Percentiles rank a stretch among this genome's conserved stretches.
Evolutionary conservation across 140 eudicot species (phyloP).

Genomic region (Bidens hawaiensis): DNA sequence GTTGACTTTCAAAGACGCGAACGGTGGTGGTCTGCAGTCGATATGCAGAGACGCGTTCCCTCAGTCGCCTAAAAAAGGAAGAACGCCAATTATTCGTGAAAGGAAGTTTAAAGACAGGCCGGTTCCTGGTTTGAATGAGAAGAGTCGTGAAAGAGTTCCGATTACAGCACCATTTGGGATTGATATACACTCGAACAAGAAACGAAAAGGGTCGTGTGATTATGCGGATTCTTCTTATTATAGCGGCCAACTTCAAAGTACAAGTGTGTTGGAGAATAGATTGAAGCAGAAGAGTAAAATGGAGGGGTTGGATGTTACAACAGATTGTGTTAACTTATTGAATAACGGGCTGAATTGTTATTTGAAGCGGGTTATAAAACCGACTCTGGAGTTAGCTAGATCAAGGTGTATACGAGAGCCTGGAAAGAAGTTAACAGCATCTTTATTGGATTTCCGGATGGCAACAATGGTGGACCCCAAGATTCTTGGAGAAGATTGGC

Average conservation of each 20-base stretch:
- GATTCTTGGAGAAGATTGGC: slow-evolving; percentile 78
- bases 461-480: slow-evolving; percentile 60
- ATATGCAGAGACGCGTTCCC: slow-evolving; percentile 66
- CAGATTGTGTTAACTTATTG: slow-evolving; percentile 61
- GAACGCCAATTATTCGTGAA: slow-evolving; percentile 56
- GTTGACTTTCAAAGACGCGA: slow-evolving; percentile 38
- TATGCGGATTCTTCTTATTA: slow-evolving; percentile 21
- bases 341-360: slow-evolving; percentile 63
- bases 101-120: slow-evolving; percentile 57
- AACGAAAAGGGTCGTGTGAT: slow-evolving; percentile 30
- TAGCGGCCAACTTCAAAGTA: slow-evolving; percentile 43
- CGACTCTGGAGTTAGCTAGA: slow-evolving; percentile 48
- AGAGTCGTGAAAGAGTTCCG: slow-evolving; percentile 57
- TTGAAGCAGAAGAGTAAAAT: slow-evolving; percentile 56
- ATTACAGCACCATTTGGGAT: slow-evolving; percentile 78
- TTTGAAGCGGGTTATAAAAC: slow-evolving; percentile 51
- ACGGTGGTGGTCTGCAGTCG: slow-evolving; percentile 56
- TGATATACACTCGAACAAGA: slow-evolving; percentile 33
- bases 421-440: slow-evolving; percentile 22
- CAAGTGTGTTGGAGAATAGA: slow-evolving; percentile 47
- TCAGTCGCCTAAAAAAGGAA: slow-evolving; percentile 62
- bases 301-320: slow-evolving; percentile 48
- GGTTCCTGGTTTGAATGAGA: slow-evolving; percentile 66
- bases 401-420: slow-evolving; percentile 33
- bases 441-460: slow-evolving; percentile 59